Conservation (phyloP, 2,329 filamentous ascomycete species). For the Epichloe bromicola region DNA sequence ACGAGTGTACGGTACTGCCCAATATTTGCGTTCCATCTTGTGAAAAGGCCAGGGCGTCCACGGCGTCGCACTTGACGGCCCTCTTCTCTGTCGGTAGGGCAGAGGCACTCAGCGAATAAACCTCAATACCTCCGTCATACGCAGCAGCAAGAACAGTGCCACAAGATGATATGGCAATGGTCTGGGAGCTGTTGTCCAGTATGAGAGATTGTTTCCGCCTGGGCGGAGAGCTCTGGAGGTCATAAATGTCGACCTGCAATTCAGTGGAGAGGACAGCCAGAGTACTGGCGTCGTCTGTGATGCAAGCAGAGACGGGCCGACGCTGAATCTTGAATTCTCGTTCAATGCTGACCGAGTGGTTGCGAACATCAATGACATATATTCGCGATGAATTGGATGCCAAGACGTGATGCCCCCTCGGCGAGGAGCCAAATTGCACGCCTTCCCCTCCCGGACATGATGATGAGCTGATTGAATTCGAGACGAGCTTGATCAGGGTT, state of each 20-base stretch:
- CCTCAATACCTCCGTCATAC: slow-evolving; percentile 80
- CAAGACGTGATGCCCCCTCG: slow-evolving; percentile 59
- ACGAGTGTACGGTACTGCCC: slow-evolving; percentile 56
- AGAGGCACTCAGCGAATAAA: slow-evolving; percentile 57
- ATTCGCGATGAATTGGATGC: slow-evolving; percentile 80
- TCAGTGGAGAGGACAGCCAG: slow-evolving; percentile 71
- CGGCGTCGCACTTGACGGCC: slow-evolving; percentile 64
- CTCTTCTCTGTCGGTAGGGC: slow-evolving; percentile 54
- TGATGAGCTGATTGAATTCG: slow-evolving; percentile 71
- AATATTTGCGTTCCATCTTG: slow-evolving; percentile 66
- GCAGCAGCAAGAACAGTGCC: slow-evolving; percentile 73
- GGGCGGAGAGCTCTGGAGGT: slow-evolving; percentile 50
- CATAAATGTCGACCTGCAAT: slow-evolving; percentile 79
- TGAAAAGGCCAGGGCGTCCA: slow-evolving; percentile 64
- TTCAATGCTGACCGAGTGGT: slow-evolving; percentile 46
- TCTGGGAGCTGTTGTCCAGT: slow-evolving; percentile 64
- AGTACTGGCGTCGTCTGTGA: slow-evolving; percentile 63
- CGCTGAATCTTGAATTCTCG: slow-evolving; percentile 71
- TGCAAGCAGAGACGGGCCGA: slow-evolving; percentile 62
- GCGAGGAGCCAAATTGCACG: slow-evolving; percentile 71
- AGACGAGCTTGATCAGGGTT: slow-evolving; percentile 68
- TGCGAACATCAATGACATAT: slow-evolving; percentile 59
- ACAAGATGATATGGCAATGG: slow-evolving; percentile 69
- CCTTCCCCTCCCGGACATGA: slow-evolving; percentile 79
- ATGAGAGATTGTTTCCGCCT: slow-evolving; percentile 62